Percentiles rank a stretch among this genome's conserved stretches.
Evolutionary conservation across 2,329 filamentous ascomycete genomes (phyloP).

Genomic region (Cladosporium colombiae): DNA sequence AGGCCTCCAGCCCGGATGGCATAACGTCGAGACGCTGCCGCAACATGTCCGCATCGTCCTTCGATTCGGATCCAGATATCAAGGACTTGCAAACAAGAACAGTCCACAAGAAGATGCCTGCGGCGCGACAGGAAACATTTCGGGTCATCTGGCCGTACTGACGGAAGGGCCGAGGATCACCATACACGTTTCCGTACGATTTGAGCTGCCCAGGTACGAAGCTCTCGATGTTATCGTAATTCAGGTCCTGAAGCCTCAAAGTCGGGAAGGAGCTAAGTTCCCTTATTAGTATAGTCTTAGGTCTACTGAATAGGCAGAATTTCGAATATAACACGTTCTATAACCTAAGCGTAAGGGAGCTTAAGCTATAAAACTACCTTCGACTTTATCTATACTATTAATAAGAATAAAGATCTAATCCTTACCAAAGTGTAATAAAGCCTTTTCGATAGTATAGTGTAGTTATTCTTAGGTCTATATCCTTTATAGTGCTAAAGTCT

Average conservation of each 20-base stretch:
- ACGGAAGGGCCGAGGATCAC: too few species aligned
- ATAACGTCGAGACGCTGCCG: not conserved
- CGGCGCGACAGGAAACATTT: not conserved
- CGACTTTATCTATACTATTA: slow-evolving; percentile 5
- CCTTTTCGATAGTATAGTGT: not conserved
- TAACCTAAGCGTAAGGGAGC: not conserved
- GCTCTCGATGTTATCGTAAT: not conserved
- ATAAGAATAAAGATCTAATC: not conserved
- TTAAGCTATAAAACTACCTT: not conserved
- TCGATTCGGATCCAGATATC: not conserved
- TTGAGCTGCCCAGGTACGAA: not conserved
- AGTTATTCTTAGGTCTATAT: not conserved
- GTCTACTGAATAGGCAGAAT: slow-evolving; percentile 6
- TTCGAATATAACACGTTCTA: not conserved
- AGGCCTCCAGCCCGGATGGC: not conserved
- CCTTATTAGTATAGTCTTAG: not conserved
- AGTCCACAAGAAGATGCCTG: slow-evolving; percentile 15
- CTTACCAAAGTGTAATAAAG: not conserved
- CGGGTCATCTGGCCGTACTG: not conserved
- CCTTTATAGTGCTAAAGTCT: not conserved
- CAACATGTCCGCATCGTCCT: not conserved
- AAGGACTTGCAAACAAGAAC: slow-evolving; percentile 1
- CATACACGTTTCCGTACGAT: not conserved
- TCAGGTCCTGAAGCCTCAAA: slow-evolving; percentile 6
- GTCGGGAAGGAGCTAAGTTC: not conserved